phyloP scores from a whole-genome alignment of 805 yeast genomes.

The Saccharomycopsis guyanensis region DNA sequence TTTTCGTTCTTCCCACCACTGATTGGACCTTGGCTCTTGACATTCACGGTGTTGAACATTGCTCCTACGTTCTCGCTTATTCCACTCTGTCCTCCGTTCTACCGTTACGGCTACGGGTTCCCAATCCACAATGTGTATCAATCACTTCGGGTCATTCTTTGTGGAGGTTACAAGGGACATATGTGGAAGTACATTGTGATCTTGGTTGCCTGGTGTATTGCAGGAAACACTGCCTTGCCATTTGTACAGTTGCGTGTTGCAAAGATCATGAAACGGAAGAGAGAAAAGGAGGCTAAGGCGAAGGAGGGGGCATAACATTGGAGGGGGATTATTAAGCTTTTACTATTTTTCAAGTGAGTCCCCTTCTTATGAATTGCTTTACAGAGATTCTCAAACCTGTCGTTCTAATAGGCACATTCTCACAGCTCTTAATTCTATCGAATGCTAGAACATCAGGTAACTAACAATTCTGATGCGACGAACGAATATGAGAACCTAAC shows the following conservation, averaged over 20 bases:
- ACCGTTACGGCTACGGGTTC: slow-evolving; percentile 56
- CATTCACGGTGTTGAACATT: slow-evolving; percentile 63
- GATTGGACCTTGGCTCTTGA: slow-evolving; percentile 63
- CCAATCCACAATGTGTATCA: slow-evolving; percentile 65
- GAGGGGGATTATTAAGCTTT: too few species aligned
- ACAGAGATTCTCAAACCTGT: too few species aligned
- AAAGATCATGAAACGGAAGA: slow-evolving; percentile 29
- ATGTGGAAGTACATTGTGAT: slow-evolving; percentile 57
- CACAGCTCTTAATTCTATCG: too few species aligned
- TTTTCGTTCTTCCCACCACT: slow-evolving; percentile 52
- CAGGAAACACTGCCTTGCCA: slow-evolving; percentile 39
- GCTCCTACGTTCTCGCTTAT: slow-evolving; percentile 63
- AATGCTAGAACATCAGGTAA: too few species aligned
- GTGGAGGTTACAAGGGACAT: slow-evolving; percentile 47
- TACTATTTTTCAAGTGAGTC: too few species aligned
- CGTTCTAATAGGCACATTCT: too few species aligned
- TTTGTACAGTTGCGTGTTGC: slow-evolving; percentile 37
- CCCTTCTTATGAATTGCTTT: too few species aligned
- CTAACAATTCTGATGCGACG: too few species aligned
- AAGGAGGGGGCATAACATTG: not conserved
- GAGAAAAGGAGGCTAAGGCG: not conserved
- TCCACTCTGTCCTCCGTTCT: slow-evolving; percentile 40
- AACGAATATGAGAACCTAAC: too few species aligned
- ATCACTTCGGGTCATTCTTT: slow-evolving; percentile 49
- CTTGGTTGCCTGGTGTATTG: slow-evolving; percentile 50